Percentiles rank a stretch among this genome's conserved stretches.
These are phyloP conservation scores for Hypoxylon sp. DNA, from an alignment of 2,329 filamentous ascomycete genomes.

Conservation along the genomic window DNA sequence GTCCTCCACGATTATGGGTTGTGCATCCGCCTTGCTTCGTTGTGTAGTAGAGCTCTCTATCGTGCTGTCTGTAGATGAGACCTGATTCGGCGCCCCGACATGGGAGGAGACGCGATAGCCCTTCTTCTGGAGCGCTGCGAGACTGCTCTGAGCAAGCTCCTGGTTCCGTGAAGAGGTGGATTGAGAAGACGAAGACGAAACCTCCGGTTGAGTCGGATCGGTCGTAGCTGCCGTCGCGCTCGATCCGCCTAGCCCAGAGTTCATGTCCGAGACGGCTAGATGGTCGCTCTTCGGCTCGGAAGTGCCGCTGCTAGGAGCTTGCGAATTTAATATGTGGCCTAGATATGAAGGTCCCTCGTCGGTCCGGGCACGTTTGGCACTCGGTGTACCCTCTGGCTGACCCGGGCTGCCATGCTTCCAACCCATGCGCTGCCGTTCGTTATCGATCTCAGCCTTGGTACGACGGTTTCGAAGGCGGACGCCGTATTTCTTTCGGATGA, in stretches of 20 bases:
- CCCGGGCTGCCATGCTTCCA: conserved; percentile 49
- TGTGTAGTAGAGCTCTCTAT: conserved; percentile 20
- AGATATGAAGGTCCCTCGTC: conserved; percentile 36
- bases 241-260: conserved; percentile 49
- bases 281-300: conserved; percentile 40
- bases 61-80: conserved; percentile 26
- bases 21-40: conserved; percentile 45
- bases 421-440: conserved; percentile 60
- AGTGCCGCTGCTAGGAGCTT: conserved; percentile 15
- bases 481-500: conserved; percentile 71
- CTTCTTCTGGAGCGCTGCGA: conserved; percentile 51
- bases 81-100: conserved; percentile 30
- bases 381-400: conserved; percentile 40
- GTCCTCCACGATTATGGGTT: conserved; percentile 47
- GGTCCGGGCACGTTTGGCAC: conserved; percentile 50
- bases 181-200: neutral
- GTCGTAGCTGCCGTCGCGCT: conserved; percentile 48
- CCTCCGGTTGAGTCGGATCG: conserved; percentile 45
- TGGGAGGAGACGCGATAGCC: conserved; percentile 54
- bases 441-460: conserved; percentile 62
- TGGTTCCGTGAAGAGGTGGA: neutral
- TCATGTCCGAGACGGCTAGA: conserved; percentile 50
- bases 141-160: conserved; percentile 42
- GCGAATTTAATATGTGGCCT: conserved; percentile 7
- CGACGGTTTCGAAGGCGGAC: conserved; percentile 67